Percentiles rank a stretch among this genome's conserved stretches.
Evolutionary conservation across 129 eudicot species (phyloP).

Genomic region (Helianthus annuus): HanXRQr2.0-SUNRISE NC_035433.2:112517093-112517592

Average conservation of each 20-base stretch:
- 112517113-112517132: too few species aligned
- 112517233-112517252: too few species aligned
- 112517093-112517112: too few species aligned
- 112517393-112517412: slow-evolving; percentile 36
- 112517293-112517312: too few species aligned
- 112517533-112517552: neutral
- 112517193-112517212: too few species aligned
- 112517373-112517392: slow-evolving; percentile 28
- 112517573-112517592: slow-evolving; percentile 37
- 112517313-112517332: slow-evolving; percentile 37
- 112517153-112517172: too few species aligned
- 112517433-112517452: slow-evolving; percentile 31
- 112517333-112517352: slow-evolving; percentile 22
- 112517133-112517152: too few species aligned
- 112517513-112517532: slow-evolving; percentile 6
- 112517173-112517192: too few species aligned
- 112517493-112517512: neutral
- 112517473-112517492: slow-evolving; percentile 24
- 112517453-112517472: slow-evolving; percentile 30
- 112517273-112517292: too few species aligned
- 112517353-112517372: slow-evolving; percentile 26
- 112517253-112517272: too few species aligned
- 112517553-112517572: slow-evolving; percentile 1
- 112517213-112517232: too few species aligned
- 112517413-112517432: slow-evolving; percentile 33